phyloP scores from a whole-genome alignment of 2,329 filamentous ascomycete species.

The Chaetomiaceae sp. region DNA sequence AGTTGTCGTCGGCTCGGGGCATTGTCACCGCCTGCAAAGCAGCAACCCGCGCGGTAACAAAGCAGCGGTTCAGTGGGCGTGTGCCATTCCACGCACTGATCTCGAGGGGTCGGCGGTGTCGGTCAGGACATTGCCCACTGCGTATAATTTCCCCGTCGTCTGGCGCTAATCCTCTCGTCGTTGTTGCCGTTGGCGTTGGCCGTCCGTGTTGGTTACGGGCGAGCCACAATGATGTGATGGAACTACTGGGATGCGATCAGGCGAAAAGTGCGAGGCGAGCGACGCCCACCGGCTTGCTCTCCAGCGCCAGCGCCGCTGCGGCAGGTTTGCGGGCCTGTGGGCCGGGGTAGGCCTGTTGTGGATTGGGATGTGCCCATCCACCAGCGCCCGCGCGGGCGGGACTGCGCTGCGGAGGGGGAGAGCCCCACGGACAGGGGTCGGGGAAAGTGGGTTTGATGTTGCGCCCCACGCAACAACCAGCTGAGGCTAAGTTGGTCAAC shows the following conservation, averaged over 20 bases:
- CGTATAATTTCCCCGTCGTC: no score
- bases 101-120: constrained; percentile 4
- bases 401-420: neutral
- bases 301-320: neutral
- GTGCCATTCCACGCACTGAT: constrained; percentile 23
- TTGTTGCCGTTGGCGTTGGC: neutral
- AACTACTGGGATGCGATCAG: neutral
- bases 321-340: constrained; percentile 10
- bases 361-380: neutral
- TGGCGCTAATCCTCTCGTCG: neutral
- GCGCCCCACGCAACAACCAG: no score
- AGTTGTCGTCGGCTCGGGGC: constrained; percentile 61
- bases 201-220: neutral
- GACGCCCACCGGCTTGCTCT: neutral
- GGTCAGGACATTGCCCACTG: constrained; percentile 25
- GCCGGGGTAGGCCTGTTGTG: constrained; percentile 4
- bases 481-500: no score
- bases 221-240: constrained; percentile 11
- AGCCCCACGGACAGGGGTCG: neutral
- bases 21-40: constrained; percentile 46
- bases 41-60: constrained; percentile 21
- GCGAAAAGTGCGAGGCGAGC: constrained; percentile 16
- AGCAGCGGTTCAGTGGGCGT: constrained; percentile 15
- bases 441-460: no score
- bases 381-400: neutral